Base-by-base conservation (phyloP, 169 alveolate species). In the Ichthyophthirius multifiliis region DNA sequence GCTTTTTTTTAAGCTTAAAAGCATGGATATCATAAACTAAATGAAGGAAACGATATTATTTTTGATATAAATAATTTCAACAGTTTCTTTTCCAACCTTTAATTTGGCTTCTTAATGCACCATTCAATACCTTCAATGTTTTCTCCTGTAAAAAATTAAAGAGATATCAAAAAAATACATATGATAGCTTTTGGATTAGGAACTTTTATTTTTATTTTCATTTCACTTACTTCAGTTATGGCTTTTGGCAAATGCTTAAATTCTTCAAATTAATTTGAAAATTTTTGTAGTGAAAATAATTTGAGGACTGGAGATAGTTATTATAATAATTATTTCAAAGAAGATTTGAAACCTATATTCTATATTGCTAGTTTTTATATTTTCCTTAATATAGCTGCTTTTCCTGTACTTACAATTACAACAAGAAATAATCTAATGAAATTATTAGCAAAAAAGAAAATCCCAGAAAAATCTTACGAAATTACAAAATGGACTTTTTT, bases 61-160 rank as follows among this genome's bases (percentile, higher is more conserved):
- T 13, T 55, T 0, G 23, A 34, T 27, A 27, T 55, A 27, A 3
- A 16, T 10, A 23, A 39, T 10, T 55, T 55, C 13, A 55, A 55
- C 13, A 34, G 9, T 10, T 27, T 55, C 39, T 55, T 55, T 5
- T 55, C 71, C 13, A 55, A 55, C 31, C 74, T 78, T 16, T 48
- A 44, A 12, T 65, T 78, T 64, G 84, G 78, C 16, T 78, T 35
- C 35, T 43, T 63, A 3, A 78, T 78, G 84, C 84, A 78, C 20
- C 84, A 78, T 35, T 63, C 77, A 12, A 27, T 75, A 1, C 84
- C 84, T 20, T 74, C 78, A 23, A 78, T 78, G 84, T 44, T 67
- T 9, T 64, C 65, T 43, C 84, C 84, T 63, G 65, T 78, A 0
- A 45, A 65, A 30, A 76, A 76, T 27, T n/a, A 39, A 6, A 44